Conservation (phyloP, 805 yeast genomes). For the Ascoidea rubescens region DNA sequence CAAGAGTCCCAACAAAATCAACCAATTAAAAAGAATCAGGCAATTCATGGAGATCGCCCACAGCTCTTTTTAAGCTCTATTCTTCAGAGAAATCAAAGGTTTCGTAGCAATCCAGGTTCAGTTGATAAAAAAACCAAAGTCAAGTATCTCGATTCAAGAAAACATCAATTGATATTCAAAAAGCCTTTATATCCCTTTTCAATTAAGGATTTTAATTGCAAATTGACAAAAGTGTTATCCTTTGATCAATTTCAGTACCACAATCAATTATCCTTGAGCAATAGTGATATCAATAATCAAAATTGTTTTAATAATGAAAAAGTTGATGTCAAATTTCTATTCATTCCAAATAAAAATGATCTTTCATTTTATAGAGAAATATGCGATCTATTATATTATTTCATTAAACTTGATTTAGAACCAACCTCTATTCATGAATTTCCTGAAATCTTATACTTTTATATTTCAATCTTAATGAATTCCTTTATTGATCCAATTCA, state of each 20-base stretch:
- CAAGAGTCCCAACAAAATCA: no score
- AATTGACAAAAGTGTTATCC: slow-evolving; percentile 5
- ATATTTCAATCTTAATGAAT: slow-evolving; percentile 7
- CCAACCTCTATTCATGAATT: slow-evolving; percentile 5
- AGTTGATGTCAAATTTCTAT: slow-evolving; percentile 1
- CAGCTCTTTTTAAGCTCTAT: no score
- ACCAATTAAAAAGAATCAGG: background rate
- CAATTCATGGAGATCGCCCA: no score
- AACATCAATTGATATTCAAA: background rate
- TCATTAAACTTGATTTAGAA: slow-evolving; percentile 1
- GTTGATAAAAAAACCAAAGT: background rate
- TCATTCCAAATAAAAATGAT: slow-evolving; percentile 5
- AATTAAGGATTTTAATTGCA: slow-evolving; percentile 9
- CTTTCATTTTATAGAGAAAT: slow-evolving; percentile 4
- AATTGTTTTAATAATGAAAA: no score
- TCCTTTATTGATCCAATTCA: slow-evolving; percentile 8
- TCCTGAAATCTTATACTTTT: slow-evolving; percentile 5
- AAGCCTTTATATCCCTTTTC: slow-evolving; percentile 4
- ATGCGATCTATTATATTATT: background rate
- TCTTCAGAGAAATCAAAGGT: background rate
- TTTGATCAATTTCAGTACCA: background rate
- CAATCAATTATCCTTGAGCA: background rate
- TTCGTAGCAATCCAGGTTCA: no score
- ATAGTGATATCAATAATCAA: background rate
- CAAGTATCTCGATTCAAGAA: background rate